Evolutionary conservation across 2,329 filamentous ascomycete genomes (phyloP).

Genomic region (Fusarium robinianum): DNA sequence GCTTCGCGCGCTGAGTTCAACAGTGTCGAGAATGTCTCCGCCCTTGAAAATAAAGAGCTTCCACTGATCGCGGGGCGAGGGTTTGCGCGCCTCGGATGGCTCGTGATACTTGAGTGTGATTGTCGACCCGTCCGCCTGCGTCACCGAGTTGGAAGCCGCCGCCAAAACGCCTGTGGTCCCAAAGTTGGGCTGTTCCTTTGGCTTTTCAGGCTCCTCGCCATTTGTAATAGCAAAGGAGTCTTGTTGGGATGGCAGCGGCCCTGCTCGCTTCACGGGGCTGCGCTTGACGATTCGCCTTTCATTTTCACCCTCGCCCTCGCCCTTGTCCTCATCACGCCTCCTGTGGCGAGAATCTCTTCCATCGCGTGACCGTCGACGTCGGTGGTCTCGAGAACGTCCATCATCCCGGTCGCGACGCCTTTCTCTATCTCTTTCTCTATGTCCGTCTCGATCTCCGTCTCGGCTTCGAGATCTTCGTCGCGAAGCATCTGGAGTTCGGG

Average conservation of each 20-base stretch:
- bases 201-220: slow-evolving; percentile 54
- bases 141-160: slow-evolving; percentile 79
- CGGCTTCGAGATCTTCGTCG: slow-evolving; percentile 35
- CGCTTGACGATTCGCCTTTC: slow-evolving; percentile 31
- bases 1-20: slow-evolving; percentile 74
- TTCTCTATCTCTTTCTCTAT: slow-evolving; percentile 29
- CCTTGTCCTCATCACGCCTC: slow-evolving; percentile 26
- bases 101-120: slow-evolving; percentile 96
- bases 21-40: slow-evolving; percentile 76
- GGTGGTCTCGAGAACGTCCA: slow-evolving; percentile 32
- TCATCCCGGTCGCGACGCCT: slow-evolving; percentile 21
- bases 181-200: slow-evolving; percentile 90
- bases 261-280: slow-evolving; percentile 41
- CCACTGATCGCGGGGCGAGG: slow-evolving; percentile 78
- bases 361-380: slow-evolving; percentile 42
- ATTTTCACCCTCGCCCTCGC: slow-evolving; percentile 20
- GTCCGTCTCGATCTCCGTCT: slow-evolving; percentile 31
- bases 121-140: slow-evolving; percentile 71
- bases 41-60: slow-evolving; percentile 93
- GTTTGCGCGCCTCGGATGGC: slow-evolving; percentile 88
- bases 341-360: slow-evolving; percentile 35
- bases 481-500: slow-evolving; percentile 39
- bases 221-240: slow-evolving; percentile 62
- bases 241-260: slow-evolving; percentile 63
- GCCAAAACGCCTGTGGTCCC: slow-evolving; percentile 79